These are phyloP conservation scores for Collybia nuda DNA, from an alignment of 768 basidiomycete species.

Conservation along the genomic window DNA sequence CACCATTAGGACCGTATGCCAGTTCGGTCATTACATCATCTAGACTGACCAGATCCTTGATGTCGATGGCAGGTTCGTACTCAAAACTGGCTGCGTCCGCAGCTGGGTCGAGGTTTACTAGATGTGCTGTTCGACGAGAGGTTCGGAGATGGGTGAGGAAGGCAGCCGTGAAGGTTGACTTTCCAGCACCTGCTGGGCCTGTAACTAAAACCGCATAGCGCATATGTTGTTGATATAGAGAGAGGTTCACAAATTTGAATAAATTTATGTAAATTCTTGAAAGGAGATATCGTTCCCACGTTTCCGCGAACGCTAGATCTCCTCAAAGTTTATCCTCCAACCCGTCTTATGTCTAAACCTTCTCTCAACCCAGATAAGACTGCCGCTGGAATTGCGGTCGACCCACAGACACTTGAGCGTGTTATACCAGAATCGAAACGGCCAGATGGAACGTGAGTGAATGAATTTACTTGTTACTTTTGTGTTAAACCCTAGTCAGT, in stretches of 20 bases:
- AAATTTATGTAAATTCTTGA: slow-evolving; percentile 3
- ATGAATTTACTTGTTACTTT: slow-evolving; percentile 9
- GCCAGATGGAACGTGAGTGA: slow-evolving; percentile 79
- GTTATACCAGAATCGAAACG: slow-evolving; percentile 85
- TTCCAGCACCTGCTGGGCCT: slow-evolving; percentile 98
- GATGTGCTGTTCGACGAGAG: slow-evolving; percentile 81
- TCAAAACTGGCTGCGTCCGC: slow-evolving; percentile 86
- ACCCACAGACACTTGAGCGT: slow-evolving; percentile 84
- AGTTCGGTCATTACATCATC: slow-evolving; percentile 97
- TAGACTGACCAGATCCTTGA: slow-evolving; percentile 86
- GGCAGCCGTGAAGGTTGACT: slow-evolving; percentile 89
- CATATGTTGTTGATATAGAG: slow-evolving; percentile 40
- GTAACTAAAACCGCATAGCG: slow-evolving; percentile 87
- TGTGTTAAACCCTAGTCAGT: slow-evolving; percentile 38
- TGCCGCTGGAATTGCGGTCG: slow-evolving; percentile 76
- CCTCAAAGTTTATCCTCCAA: not conserved
- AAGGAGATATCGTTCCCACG: slow-evolving; percentile 14
- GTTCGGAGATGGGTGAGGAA: slow-evolving; percentile 87
- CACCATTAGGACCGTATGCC: slow-evolving; percentile 95
- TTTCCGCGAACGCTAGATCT: slow-evolving; percentile 1
- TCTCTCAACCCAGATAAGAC: slow-evolving; percentile 72
- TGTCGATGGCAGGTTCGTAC: slow-evolving; percentile 90
- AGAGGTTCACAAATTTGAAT: not conserved
- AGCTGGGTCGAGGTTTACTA: slow-evolving; percentile 97
- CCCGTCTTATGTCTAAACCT: slow-evolving; percentile 65